Evolutionary conservation across 345 rosid species (phyloP), one percentile per base, ranked within the genome.

Genomic region (Melastoma malabathricum): DNA sequence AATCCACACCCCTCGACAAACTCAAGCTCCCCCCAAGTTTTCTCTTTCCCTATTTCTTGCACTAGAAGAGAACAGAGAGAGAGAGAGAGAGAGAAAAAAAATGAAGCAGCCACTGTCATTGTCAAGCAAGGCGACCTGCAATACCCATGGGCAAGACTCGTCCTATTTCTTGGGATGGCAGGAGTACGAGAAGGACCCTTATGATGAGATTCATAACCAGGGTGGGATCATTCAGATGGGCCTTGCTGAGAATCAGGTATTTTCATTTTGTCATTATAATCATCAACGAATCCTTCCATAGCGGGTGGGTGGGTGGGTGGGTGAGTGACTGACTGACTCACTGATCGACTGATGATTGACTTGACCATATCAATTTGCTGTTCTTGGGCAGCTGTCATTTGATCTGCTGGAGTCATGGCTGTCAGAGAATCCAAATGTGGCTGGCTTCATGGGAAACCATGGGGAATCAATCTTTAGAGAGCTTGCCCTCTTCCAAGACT

Each of bases 191-290:
- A 76, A 78, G 41, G 78, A 83, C 55, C 89, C 84, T 6, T 86
- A 72, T 56, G 63, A 90, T 44, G 70, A 70, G 48, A 43, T 65
- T 52, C 51, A 54, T 34, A 89, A 89, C 67, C 80, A 96, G 3
- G 47, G 51, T 8, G 96, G 98, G 10, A 81, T 90, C 61, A 73
- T 90, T 53, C 98, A 90, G 59, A 81, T 90, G 98, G 96, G 94
- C 6, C 79, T 89, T 51, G 97, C 97, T 15, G 97, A 89, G 57
- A 89, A 89, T 57, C 96, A 84, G 81, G 97, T 82, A n/a, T 41
- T 13, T 56, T 20, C 59, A 31, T 47, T 15, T n/a, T 16, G 31
- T 6, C n/a, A n/a, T n/a, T n/a, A n/a, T n/a, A n/a, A n/a, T n/a
- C n/a, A n/a, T n/a, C n/a, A n/a, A n/a, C n/a, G n/a, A n/a, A n/a